Conservation (phyloP, 805 yeast genomes). For the Ascoidea rubescens region DNA sequence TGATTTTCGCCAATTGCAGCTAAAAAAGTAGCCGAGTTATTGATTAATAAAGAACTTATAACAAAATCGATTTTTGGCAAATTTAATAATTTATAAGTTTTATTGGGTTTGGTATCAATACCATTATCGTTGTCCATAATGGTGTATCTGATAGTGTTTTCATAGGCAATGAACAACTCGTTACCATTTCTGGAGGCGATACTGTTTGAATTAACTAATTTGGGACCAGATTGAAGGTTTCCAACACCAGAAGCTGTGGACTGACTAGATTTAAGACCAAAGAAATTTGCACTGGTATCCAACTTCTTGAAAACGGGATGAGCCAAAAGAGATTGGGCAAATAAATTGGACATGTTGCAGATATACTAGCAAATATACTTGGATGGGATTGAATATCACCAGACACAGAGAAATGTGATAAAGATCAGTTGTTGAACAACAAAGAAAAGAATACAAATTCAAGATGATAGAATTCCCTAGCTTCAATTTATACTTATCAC, state of each 20-base stretch:
- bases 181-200: slow-evolving; percentile 3
- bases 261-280: no score
- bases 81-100: slow-evolving; percentile 15
- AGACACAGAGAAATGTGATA: no score
- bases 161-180: slow-evolving; percentile 21
- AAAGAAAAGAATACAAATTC: no score
- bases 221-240: not conserved
- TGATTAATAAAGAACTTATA: slow-evolving; percentile 22
- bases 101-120: slow-evolving; percentile 1
- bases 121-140: slow-evolving; percentile 7
- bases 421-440: no score
- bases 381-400: slow-evolving; percentile 11
- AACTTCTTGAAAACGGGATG: not conserved
- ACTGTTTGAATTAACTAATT: not conserved
- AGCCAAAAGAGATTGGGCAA: not conserved
- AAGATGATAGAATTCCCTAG: no score
- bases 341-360: not conserved
- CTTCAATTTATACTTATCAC: no score
- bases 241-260: not conserved
- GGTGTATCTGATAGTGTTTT: slow-evolving; percentile 19
- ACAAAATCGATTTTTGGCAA: slow-evolving; percentile 15
- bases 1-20: slow-evolving; percentile 24
- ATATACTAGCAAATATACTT: not conserved
- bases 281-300: no score
- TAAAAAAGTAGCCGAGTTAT: slow-evolving; percentile 26